Base-by-base conservation (phyloP, 176 grass and related monocot genomes). In the Carex littledalei region DNA sequence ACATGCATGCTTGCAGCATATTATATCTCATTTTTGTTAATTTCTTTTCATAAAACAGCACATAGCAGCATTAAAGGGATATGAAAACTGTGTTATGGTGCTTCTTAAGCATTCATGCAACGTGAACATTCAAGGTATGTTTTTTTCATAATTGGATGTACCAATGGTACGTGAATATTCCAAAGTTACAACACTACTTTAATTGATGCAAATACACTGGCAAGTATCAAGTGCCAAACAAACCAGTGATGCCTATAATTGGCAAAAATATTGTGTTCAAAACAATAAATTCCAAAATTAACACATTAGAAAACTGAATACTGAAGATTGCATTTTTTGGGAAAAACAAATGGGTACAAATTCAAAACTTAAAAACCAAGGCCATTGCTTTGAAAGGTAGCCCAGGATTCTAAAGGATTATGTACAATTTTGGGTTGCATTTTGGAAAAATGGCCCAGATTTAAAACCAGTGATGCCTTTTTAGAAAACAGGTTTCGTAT, bases 61-160 rank as follows among this genome's bases (percentile, higher is more conserved):
- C 78, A 98, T 98, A 89, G 91, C 91, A 69, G 96, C 96, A 77
- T 88, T 89, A 18, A 95, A 94, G 78, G 91, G 96, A 32, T 95
- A 94, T 55, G 93, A 98, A 78, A 93, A 92, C 75, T 95, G 93
- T 88, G 93, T 91, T 54, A 55, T 89, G 52, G 90, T 89, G 66
- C 88, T 98, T 43, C 96, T 98, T 76, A 91, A 82, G 85, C 91
- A 98, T 80, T 88, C 87, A 4, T 89, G 93, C 88, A 95, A 90
- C 70, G 88, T 89, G 12, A 89, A 95, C 79, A 89, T 94, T 71
- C 89, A 82, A 90, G 94, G 94, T 88, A 83, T 54, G 43, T 21
- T 31, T 35, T 29, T 53, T 75, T 3, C 16, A 6, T 67, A 57
- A 31, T 31, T 39, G 8, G 8, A 6, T 18, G 16, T n/a, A 18